phyloP scores from a whole-genome alignment of 441 rosid species.

The Eruca vesicaria region DNA sequence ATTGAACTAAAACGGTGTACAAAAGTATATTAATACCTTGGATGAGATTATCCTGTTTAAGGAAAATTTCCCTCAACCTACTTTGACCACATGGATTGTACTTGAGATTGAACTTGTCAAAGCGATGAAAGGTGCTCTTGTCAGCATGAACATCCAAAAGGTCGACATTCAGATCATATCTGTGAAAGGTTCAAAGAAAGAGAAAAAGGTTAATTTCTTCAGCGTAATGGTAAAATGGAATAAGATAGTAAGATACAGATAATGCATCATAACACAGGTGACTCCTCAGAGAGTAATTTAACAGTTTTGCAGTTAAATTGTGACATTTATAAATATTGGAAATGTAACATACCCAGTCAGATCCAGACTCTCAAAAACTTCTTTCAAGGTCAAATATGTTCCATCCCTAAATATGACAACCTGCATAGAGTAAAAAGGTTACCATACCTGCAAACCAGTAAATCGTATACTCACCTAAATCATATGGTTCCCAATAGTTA shows the following conservation, averaged over 20 bases:
- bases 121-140: constrained; percentile 99
- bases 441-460: background rate
- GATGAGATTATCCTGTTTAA: constrained; percentile 97
- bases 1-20: background rate
- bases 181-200: constrained; percentile 29
- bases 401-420: constrained; percentile 99
- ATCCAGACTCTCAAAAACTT: constrained; percentile 97
- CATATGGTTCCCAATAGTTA: constrained; percentile 28
- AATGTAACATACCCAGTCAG: constrained; percentile 67
- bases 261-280: background rate
- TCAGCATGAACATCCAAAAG: constrained; percentile 99
- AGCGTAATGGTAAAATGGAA: background rate
- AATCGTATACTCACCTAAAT: background rate
- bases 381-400: constrained; percentile 91
- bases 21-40: constrained; percentile 56
- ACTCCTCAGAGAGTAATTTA: background rate
- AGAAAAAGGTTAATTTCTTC: background rate
- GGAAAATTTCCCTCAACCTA: constrained; percentile 98
- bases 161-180: constrained; percentile 96
- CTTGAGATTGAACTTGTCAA: constrained; percentile 98
- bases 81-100: constrained; percentile 99
- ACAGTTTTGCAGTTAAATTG: constrained; percentile 1
- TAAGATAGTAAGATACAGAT: background rate
- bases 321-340: background rate
- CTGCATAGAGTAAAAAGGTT: constrained; percentile 40